Base-by-base conservation (phyloP, 192 early-diverging fungal species). In the Coemansia brasiliensis region DNA sequence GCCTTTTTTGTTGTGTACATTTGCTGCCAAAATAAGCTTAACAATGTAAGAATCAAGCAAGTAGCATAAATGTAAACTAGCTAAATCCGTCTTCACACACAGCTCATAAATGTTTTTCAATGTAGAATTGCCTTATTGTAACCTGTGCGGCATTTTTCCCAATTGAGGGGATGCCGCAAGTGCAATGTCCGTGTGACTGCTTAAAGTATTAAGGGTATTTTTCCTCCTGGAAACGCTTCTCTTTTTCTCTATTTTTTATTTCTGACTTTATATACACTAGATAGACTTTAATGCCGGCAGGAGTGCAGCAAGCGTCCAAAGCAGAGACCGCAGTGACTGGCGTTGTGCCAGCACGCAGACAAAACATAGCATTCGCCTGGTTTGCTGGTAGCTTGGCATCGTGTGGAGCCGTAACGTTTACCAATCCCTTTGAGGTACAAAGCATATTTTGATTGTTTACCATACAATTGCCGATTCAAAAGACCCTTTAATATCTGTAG, bases 331-430 rank as follows among this genome's bases (percentile, higher is more conserved):
- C 25, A n/a, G 21, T 13, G 24, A 6, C 22, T 3, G 13, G 11
- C 21, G 46, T 17, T 49, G 21, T 26, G n/a, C 40, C 54, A 35
- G 38, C 38, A 5, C 43, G 40, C 27, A 41, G 3, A 2, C 16
- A 57, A 39, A 68, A 44, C 41, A 65, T 65, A 15, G 41, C 65
- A 42, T 69, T 74, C 50, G 50, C 71, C 3, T 94, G 93, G 78
- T 53, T 88, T 17, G 81, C 87, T 11, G 94, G 90, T 44, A 91
- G 91, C 42, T 63, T 90, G 43, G 94, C 94, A 22, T 92, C 92
- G 20, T 94, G 92, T 71, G 85, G 87, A 11, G 92, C 95, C 12
- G 95, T 95, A 21, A 98, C 95, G 6, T 88, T 98, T 53, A 94
- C 93, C n/a, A 98, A 98, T 76, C 94, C 94, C 1, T 86, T 89